phyloP scores from a whole-genome alignment of 1,139 yeast genomes.

The Cylindricascospora bacillispora region DNA sequence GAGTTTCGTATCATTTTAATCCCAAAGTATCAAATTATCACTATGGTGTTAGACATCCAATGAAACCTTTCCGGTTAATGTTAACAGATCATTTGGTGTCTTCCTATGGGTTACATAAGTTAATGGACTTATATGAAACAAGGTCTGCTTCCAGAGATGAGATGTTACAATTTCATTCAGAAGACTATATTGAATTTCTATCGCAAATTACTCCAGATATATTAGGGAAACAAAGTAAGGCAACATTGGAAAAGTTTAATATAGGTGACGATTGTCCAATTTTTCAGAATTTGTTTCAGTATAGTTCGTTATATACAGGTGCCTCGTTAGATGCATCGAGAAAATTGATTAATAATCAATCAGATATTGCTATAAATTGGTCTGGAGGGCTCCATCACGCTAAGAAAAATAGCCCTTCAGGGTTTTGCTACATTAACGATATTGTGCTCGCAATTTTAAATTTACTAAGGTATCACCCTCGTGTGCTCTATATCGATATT shows the following conservation, averaged over 20 bases:
- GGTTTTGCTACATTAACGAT: constrained; percentile 72
- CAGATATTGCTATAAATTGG: constrained; percentile 95
- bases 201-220: constrained; percentile 75
- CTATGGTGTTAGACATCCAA: constrained; percentile 88
- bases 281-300: constrained; percentile 87
- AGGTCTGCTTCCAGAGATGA: constrained; percentile 73
- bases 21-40: constrained; percentile 74
- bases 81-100: constrained; percentile 85
- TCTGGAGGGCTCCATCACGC: constrained; percentile 97
- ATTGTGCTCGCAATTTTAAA: constrained; percentile 87
- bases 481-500: constrained; percentile 91
- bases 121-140: constrained; percentile 83
- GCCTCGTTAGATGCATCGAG: constrained; percentile 89
- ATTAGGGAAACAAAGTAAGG: constrained; percentile 40
- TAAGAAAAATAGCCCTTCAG: constrained; percentile 84
- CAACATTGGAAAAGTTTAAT: constrained; percentile 62
- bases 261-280: constrained; percentile 98
- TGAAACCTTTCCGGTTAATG: constrained; percentile 96
- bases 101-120: constrained; percentile 71
- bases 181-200: constrained; percentile 75
- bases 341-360: constrained; percentile 67
- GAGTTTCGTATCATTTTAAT: constrained; percentile 81
- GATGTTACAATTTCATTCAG: constrained; percentile 67
- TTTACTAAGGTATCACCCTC: constrained; percentile 77
- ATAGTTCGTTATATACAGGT: constrained; percentile 77